phyloP scores from a whole-genome alignment of 768 basidiomycete genomes.

The Ephemerocybe angulata region DNA sequence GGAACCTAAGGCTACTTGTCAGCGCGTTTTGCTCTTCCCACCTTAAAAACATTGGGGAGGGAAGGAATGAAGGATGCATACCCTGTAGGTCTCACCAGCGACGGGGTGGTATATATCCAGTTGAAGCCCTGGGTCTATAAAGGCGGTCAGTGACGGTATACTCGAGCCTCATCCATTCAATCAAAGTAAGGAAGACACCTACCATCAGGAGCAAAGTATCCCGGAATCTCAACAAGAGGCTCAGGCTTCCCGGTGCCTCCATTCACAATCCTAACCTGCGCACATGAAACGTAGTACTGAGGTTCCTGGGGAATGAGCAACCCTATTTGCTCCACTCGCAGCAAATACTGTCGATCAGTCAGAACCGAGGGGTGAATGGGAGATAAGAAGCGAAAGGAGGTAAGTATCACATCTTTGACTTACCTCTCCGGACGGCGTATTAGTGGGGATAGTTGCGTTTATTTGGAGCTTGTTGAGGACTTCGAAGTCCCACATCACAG shows the following conservation, averaged over 20 bases:
- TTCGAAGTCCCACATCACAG: conserved; percentile 22
- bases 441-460: conserved; percentile 31
- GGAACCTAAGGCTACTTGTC: too few relatives aligned
- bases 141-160: too few relatives aligned
- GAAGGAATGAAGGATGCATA: too few relatives aligned
- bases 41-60: too few relatives aligned
- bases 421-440: conserved; percentile 34
- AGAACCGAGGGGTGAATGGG: not conserved
- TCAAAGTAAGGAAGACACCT: too few relatives aligned
- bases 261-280: conserved; percentile 33
- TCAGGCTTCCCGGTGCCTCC: conserved; percentile 21
- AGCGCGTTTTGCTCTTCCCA: too few relatives aligned
- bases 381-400: not conserved
- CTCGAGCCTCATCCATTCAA: too few relatives aligned
- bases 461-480: conserved; percentile 24
- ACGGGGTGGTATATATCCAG: too few relatives aligned
- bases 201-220: conserved; percentile 3
- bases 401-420: not conserved
- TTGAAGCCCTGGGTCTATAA: too few relatives aligned
- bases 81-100: too few relatives aligned
- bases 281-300: conserved; percentile 33
- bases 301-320: conserved; percentile 32
- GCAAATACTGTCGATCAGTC: conserved; percentile 23
- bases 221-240: conserved; percentile 23
- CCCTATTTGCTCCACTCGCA: conserved; percentile 41